Base-by-base conservation (phyloP, 257 asterid species). In the Solanum peruvianum region DNA sequence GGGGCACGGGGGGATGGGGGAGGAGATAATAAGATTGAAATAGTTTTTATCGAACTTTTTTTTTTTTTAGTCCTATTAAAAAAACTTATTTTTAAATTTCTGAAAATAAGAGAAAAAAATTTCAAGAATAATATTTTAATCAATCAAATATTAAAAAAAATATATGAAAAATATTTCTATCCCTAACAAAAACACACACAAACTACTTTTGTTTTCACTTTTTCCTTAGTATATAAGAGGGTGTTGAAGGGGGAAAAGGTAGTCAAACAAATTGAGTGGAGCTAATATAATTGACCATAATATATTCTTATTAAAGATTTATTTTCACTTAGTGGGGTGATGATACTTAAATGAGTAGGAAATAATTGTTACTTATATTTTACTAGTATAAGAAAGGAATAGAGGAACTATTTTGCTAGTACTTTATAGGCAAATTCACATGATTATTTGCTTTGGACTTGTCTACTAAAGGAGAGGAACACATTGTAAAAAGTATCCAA, bases 291-390 rank as follows among this genome's bases (percentile, higher is more conserved):
- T 80, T 64, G 88, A 91, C 45, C 88, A 80, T 87, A 70, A 75
- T 80, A 87, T 84, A 91, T 90, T 91, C 85, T 21, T 87, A 76
- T 84, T 87, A 83, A 87, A 89, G 91, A 92, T 88, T 85, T 89
- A 92, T 87, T 85, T 89, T 86, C 29, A 73, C 45, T 87, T 87
- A 47, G 86, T 90, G 91, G 86, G 89, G 94, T 87, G 91, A 90
- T 87, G 91, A 89, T 89, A 85, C 91, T 87, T 86, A 89, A 94
- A 92, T 94, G 95, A 94, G 94, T 91, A 84, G 87, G 87, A 89
- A 90, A 92, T 92, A 81, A 94, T 93, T 91, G 89, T 88, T 71
- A 83, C 9, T 49, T 49, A 49, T 58, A 87, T 67, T 88, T 35
- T 42, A 67, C 90, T 52, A 49, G 37, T 85, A 88, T 88, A 88